A percentile compares a stretch with the other conserved stretches of the same genome.
Conservation (phyloP, 2,329 filamentous ascomycete species). For the Lasiodiplodia hormozganensis region DNA sequence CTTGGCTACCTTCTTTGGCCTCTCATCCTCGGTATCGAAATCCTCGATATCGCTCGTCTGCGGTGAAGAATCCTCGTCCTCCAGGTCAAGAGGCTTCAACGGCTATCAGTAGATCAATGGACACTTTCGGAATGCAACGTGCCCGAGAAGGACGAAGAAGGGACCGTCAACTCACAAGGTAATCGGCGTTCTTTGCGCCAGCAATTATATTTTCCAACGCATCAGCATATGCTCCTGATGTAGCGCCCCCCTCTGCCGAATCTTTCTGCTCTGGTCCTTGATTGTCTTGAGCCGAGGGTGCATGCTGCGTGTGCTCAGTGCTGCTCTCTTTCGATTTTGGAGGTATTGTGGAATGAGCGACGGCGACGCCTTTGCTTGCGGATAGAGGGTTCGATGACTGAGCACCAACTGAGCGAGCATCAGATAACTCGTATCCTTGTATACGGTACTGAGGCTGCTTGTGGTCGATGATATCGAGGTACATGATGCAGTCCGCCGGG, state of each 20-base stretch:
- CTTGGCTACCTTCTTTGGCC: constrained; percentile 35
- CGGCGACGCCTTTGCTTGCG: constrained; percentile 49
- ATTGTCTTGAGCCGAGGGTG: too few relatives aligned
- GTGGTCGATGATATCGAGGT: constrained; percentile 55
- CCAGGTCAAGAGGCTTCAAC: constrained; percentile 46
- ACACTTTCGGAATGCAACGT: background rate
- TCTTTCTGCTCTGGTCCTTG: background rate
- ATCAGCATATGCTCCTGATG: background rate
- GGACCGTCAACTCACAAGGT: constrained; percentile 16
- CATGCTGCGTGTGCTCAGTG: constrained; percentile 24
- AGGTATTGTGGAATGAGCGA: constrained; percentile 49
- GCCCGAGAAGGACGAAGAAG: background rate
- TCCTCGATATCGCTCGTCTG: constrained; percentile 37
- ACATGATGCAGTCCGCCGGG: constrained; percentile 52
- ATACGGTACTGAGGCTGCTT: constrained; percentile 66
- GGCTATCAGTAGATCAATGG: background rate
- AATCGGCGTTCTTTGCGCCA: background rate
- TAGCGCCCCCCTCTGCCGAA: too few relatives aligned
- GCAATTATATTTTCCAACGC: constrained; percentile 14
- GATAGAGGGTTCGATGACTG: constrained; percentile 50
- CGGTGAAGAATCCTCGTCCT: constrained; percentile 42
- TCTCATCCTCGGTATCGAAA: constrained; percentile 38
- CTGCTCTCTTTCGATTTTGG: constrained; percentile 45
- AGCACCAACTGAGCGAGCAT: background rate
- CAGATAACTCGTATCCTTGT: constrained; percentile 52